phyloP scores from a whole-genome alignment of 192 early-diverging fungal species.

The Hyaloraphidium curvatum region DNA sequence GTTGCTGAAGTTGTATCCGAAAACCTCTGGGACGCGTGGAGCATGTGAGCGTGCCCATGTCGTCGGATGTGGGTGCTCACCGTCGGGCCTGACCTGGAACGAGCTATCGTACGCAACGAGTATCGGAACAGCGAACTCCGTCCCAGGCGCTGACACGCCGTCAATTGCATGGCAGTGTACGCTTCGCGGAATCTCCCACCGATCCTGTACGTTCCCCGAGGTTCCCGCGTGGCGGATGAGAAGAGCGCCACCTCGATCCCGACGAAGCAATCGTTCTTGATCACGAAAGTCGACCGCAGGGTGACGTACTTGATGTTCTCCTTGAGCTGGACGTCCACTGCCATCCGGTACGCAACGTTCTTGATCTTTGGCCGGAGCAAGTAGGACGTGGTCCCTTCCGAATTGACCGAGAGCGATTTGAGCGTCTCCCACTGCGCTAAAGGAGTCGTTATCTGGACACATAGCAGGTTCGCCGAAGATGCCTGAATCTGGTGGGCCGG shows the following conservation, averaged over 20 bases:
- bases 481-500: too few relatives aligned
- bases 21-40: too few relatives aligned
- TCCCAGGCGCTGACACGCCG: constrained; percentile 50
- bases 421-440: neutral
- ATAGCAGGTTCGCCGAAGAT: neutral
- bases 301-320: constrained; percentile 84
- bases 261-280: constrained; percentile 64
- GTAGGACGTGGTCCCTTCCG: constrained; percentile 61
- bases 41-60: too few relatives aligned
- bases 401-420: neutral
- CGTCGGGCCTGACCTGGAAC: constrained; percentile 61
- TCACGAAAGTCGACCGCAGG: constrained; percentile 61
- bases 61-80: too few relatives aligned
- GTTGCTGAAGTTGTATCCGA: too few relatives aligned
- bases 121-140: constrained; percentile 72
- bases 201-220: too few relatives aligned
- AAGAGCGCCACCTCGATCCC: constrained; percentile 62
- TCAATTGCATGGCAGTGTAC: too few relatives aligned
- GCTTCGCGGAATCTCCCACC: too few relatives aligned
- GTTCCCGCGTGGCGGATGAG: too few relatives aligned
- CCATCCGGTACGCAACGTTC: constrained; percentile 57
- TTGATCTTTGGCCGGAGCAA: constrained; percentile 62
- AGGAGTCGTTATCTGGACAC: neutral
- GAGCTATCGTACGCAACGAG: constrained; percentile 59
- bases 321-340: constrained; percentile 68